A percentile compares a stretch with the other conserved stretches of the same genome.
Conservation (phyloP, 2,329 filamentous ascomycete species). For the Ophiocordyceps robertsii region DNA sequence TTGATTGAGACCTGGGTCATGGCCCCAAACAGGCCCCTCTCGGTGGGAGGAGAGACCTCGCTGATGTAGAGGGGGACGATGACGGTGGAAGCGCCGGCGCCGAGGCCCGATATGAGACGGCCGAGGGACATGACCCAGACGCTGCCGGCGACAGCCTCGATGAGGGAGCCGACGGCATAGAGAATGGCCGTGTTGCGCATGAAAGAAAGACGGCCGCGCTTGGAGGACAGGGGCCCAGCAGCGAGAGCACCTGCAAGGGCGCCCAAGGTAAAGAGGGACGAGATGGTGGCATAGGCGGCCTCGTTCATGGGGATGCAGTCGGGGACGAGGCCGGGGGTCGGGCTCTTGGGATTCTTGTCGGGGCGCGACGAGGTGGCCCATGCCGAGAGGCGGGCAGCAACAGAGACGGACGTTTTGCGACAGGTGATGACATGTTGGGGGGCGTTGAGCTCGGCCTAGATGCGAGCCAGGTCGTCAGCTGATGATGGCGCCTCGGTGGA, state of each 20-base stretch:
- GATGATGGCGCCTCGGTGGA: neutral
- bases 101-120: slow-evolving; percentile 67
- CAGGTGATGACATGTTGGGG: slow-evolving; percentile 91
- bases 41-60: slow-evolving; percentile 65
- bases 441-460: slow-evolving; percentile 77
- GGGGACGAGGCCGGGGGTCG: slow-evolving; percentile 29
- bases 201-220: slow-evolving; percentile 58
- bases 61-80: slow-evolving; percentile 92
- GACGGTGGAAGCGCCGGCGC: slow-evolving; percentile 79
- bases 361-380: slow-evolving; percentile 13
- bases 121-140: slow-evolving; percentile 59
- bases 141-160: slow-evolving; percentile 59
- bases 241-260: slow-evolving; percentile 72
- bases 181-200: slow-evolving; percentile 69
- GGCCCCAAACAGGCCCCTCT: slow-evolving; percentile 65
- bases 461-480: neutral
- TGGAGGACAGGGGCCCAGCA: slow-evolving; percentile 66
- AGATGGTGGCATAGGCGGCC: slow-evolving; percentile 70
- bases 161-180: slow-evolving; percentile 60
- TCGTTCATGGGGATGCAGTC: slow-evolving; percentile 84
- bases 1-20: slow-evolving; percentile 94
- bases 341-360: slow-evolving; percentile 4
- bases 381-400: slow-evolving; percentile 12
- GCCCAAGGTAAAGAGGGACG: slow-evolving; percentile 82
- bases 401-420: slow-evolving; percentile 37